These are phyloP conservation scores for Mortierella sp. DNA, from an alignment of 371 early-diverging fungal genomes.

Conservation along the genomic window DNA sequence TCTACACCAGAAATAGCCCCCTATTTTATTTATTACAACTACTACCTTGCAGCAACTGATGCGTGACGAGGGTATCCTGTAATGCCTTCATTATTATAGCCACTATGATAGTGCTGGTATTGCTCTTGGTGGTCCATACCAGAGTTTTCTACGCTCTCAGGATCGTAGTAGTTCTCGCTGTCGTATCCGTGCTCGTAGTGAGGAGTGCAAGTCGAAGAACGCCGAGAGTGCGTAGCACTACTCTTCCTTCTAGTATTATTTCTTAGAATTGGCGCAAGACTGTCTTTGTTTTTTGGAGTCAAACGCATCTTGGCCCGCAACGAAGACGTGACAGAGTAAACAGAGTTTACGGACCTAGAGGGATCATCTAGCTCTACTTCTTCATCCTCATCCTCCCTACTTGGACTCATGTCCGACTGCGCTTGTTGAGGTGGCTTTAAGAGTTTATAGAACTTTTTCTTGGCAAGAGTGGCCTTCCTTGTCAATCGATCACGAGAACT, in stretches of 20 bases:
- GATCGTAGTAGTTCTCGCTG: not conserved
- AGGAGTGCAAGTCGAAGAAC: not conserved
- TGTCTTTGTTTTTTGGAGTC: constrained; percentile 29
- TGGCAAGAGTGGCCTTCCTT: constrained; percentile 18
- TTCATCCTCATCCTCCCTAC: constrained; percentile 1
- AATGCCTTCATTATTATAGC: not conserved
- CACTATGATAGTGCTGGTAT: not conserved
- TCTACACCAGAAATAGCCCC: too few relatives aligned
- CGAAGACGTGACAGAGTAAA: constrained; percentile 35
- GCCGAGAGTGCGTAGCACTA: not conserved
- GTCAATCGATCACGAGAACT: constrained; percentile 12
- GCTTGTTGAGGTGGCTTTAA: constrained; percentile 4
- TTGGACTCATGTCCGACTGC: not conserved
- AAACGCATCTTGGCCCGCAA: constrained; percentile 18
- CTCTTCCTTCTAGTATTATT: constrained; percentile 7
- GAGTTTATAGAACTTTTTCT: constrained; percentile 28
- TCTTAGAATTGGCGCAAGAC: constrained; percentile 29
- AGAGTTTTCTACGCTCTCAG: not conserved
- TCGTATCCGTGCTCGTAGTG: not conserved
- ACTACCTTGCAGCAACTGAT: not conserved
- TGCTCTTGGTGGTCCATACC: not conserved
- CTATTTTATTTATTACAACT: not conserved
- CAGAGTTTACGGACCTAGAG: constrained; percentile 9
- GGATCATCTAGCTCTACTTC: not conserved
- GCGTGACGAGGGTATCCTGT: not conserved